phyloP scores from a whole-genome alignment of 139 green algal genomes.

The Raphidocelis subcapitata region DNA sequence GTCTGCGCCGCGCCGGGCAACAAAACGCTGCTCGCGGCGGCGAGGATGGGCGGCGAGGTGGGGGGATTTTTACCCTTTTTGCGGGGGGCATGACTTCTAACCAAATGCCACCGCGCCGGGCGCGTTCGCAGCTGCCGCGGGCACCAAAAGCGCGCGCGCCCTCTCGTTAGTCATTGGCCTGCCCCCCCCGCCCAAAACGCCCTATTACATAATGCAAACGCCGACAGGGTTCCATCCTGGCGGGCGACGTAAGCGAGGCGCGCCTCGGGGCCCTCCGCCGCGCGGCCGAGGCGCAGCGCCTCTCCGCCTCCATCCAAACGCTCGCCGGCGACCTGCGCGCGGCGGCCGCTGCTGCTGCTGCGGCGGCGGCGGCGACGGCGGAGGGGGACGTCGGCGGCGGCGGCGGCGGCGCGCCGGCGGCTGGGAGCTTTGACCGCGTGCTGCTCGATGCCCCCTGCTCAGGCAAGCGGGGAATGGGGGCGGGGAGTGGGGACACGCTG shows the following conservation, averaged over 20 bases:
- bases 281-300: constrained; percentile 27
- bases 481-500: no score
- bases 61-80: neutral
- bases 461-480: constrained; percentile 29
- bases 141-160: neutral
- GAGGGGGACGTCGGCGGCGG: constrained; percentile 1
- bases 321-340: constrained; percentile 34
- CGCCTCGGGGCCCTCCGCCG: constrained; percentile 37
- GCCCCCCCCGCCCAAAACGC: neutral
- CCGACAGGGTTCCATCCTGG: constrained; percentile 47
- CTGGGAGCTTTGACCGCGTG: constrained; percentile 67
- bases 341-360: constrained; percentile 9
- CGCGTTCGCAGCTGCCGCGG: neutral
- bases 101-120: neutral
- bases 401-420: neutral
- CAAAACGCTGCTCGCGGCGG: constrained; percentile 83
- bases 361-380: neutral
- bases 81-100: neutral
- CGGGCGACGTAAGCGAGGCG: constrained; percentile 42
- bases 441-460: constrained; percentile 91
- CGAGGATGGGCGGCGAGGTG: constrained; percentile 60
- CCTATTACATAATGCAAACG: no score
- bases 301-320: constrained; percentile 26
- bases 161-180: neutral
- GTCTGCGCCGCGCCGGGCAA: constrained; percentile 87